Base-by-base conservation (phyloP, 192 early-diverging fungal species). In the Backusella westeae region DNA sequence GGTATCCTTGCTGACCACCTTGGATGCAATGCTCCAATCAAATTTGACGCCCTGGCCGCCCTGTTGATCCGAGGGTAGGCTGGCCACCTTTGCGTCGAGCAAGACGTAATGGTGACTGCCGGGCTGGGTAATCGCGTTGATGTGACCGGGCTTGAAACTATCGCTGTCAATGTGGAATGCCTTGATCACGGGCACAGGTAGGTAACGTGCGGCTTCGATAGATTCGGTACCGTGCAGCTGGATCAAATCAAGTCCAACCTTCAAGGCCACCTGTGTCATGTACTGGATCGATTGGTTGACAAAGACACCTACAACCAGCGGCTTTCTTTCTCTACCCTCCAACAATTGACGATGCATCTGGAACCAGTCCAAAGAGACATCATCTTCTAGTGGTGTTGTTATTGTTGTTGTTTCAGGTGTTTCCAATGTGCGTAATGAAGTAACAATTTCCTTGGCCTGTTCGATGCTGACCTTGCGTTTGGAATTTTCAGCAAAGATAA, bases 271-370 rank as follows among this genome's bases (percentile, higher is more conserved):
- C 0, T 81, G 73, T 35, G 89, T 88, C 72, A 99, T 96, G 71
- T 95, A 81, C 46, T 91, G 91, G 14, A 94, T 72, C 0, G 90
- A 75, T 65, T 96, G 94, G 82, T 97, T 94, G 75, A 89, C 89
- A 81, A 99, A 99, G 9, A 99, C 97, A 3, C 98, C 98, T 1
- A 96, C 94, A 23, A 97, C 80, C 67, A 96, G 83, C 21, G 98
- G 98, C 65, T 87, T 87, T 82, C 85, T 41, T 72, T 81, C 69
- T 41, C 79, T 53, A 14, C 23, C 4, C 35, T 84, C 81, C 17
- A 88, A 65, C 67, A 84, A 72, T 42, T 19, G 34, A 10, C 82
- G 75, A 34, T 88, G 85, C 65, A 85, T 76, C 15, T 78, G 70
- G 78, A 89, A 86, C 89, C 84, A 84, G 69, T 88, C 89, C 44